A percentile compares a stretch with the other conserved stretches of the same genome.
These are phyloP conservation scores for Lepraria neglecta DNA, from an alignment of 495 filamentous ascomycete genomes.

Conservation along the genomic window DNA sequence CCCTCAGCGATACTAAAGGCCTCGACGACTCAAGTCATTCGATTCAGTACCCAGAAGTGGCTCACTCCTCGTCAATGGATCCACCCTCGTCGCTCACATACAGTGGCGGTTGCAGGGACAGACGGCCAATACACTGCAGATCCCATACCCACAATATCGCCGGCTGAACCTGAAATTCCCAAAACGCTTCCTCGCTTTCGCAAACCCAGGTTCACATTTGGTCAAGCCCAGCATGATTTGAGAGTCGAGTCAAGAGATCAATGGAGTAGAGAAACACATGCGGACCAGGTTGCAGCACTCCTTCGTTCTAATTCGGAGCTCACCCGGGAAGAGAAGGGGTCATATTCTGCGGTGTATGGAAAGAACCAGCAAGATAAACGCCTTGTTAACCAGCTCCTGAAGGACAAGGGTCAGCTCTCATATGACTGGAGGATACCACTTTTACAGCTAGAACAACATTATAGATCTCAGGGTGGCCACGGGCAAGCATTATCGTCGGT, in stretches of 20 bases:
- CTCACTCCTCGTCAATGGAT: not conserved
- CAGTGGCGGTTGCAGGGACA: not conserved
- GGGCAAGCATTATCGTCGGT: not conserved
- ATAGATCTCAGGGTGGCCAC: not conserved
- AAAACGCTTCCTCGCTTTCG: not conserved
- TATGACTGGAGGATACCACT: slow-evolving; percentile 25
- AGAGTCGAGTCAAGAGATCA: not conserved
- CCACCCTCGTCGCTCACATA: not conserved
- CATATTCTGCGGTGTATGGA: not conserved
- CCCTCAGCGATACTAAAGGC: not conserved
- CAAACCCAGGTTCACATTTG: not conserved
- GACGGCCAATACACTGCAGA: not conserved
- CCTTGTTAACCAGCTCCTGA: slow-evolving; percentile 20
- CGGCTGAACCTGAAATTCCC: not conserved
- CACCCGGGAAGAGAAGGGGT: not conserved
- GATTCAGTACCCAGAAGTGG: not conserved
- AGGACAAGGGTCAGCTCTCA: slow-evolving; percentile 14
- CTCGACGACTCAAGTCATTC: not conserved
- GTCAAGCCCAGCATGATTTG: not conserved
- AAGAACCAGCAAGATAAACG: slow-evolving; percentile 20
- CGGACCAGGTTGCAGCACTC: not conserved
- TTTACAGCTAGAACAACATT: slow-evolving; percentile 7
- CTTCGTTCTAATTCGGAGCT: not conserved
- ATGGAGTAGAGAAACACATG: too few species aligned
- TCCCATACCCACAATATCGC: not conserved